Base-by-base conservation (phyloP, 2,329 filamentous ascomycete genomes). In the Talaromyces sp. region DNA sequence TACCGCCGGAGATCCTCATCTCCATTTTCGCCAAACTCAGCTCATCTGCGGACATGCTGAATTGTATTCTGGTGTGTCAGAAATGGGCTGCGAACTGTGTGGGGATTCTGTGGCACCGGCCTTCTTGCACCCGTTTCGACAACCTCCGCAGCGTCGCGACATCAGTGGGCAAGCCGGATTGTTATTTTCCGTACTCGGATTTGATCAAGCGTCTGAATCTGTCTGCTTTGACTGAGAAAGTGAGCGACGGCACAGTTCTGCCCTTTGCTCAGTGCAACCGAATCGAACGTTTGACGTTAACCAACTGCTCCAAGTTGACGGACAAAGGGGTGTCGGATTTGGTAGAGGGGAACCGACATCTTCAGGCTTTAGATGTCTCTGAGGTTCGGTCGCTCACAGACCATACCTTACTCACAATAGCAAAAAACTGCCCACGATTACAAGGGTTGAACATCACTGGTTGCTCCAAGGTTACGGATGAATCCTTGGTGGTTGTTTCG, bases 1-100 rank as follows among this genome's bases (percentile, higher is more conserved):
- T 99, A 38, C 94, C 94, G 43, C 93, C 92, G 74, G 94, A 99
- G 80, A 89, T 99, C 63, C 86, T 97, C 72, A 97, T 99, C 70
- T 85, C 87, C 75, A 88, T 97, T 69, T 97, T 99, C 76, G 83
- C 90, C 38, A 94, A 92, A 74, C 84, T 99, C 61, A 87, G 82
- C 68, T 85, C 84, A 12, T 84, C 92, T 2, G 79, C 81, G 51
- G 93, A 99, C 70, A 83, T 97, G 67, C 84, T 91, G 66, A 88
- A 87, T 75, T 95, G 90, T 76, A 92, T 97, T 90, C 81, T 94
- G 65, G 92, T 96, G n/a, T 97, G 88, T 70, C 92, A 92, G 75
- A 86, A 88, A 64, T 99, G 94, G 94, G 90, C 94, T 29, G 83
- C 89, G 64, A 97, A 97, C 72, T 88, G 90, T 56, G 94, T 97